These are phyloP conservation scores for Debaryomycetaceae sp. DNA, from an alignment of 1,139 yeast genomes.

Conservation along the genomic window DNA sequence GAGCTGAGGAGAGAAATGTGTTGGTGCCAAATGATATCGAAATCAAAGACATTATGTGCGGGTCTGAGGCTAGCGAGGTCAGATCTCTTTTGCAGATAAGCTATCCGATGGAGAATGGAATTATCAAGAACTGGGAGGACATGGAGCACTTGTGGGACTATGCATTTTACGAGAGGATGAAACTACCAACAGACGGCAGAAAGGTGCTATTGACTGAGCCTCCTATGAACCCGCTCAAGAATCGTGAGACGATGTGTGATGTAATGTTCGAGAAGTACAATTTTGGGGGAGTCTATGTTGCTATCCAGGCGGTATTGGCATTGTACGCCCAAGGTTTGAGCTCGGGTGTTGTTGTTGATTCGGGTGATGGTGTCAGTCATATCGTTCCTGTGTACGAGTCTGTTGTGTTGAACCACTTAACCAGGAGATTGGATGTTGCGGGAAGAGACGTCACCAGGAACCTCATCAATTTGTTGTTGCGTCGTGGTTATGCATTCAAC, in stretches of 20 bases:
- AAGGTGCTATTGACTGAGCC: constrained; percentile 93
- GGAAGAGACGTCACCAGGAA: constrained; percentile 98
- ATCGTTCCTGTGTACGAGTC: constrained; percentile 97
- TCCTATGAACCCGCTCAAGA: constrained; percentile 94
- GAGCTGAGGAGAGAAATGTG: constrained; percentile 88
- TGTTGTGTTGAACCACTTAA: constrained; percentile 88
- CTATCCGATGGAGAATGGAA: constrained; percentile 98
- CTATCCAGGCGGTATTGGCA: constrained; percentile 96
- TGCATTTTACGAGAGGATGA: constrained; percentile 89
- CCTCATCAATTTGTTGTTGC: constrained; percentile 80
- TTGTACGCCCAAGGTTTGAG: constrained; percentile 95
- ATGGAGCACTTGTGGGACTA: constrained; percentile 99
- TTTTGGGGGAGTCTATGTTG: constrained; percentile 95
- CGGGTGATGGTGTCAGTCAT: constrained; percentile 87
- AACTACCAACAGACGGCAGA: constrained; percentile 67
- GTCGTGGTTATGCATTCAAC: constrained; percentile 97
- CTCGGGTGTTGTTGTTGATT: constrained; percentile 98
- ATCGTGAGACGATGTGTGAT: constrained; percentile 92
- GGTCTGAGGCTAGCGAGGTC: constrained; percentile 89
- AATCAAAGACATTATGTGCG: constrained; percentile 94
- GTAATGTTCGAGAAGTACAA: constrained; percentile 96
- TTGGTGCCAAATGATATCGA: constrained; percentile 57
- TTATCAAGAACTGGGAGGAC: constrained; percentile 96
- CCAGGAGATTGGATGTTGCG: constrained; percentile 91
- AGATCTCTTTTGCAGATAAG: constrained; percentile 87